A percentile compares a stretch with the other conserved stretches of the same genome.
Evolutionary conservation across 1,284 basidiomycete species (phyloP).

Genomic region (Porodaedalea pini): DNA sequence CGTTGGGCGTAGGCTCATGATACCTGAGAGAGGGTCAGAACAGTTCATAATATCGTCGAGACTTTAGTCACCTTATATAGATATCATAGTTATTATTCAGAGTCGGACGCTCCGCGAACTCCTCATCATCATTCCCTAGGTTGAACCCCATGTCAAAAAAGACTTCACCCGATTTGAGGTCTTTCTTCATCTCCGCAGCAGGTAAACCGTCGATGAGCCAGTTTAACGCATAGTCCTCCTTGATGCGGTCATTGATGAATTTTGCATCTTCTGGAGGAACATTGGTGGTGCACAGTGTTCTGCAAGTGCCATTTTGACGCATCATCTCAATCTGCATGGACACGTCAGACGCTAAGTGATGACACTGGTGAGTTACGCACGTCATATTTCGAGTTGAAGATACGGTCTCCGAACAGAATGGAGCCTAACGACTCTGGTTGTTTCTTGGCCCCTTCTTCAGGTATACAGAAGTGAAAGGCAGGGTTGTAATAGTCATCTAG

Average conservation of each 20-base stretch:
- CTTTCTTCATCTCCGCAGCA: slow-evolving; percentile 86
- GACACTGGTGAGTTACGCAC: slow-evolving; percentile 41
- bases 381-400: slow-evolving; percentile 88
- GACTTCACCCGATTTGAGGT: slow-evolving; percentile 70
- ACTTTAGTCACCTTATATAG: slow-evolving; percentile 57
- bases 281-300: slow-evolving; percentile 65
- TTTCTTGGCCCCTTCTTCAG: slow-evolving; percentile 70
- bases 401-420: slow-evolving; percentile 93
- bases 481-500: slow-evolving; percentile 88
- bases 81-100: slow-evolving; percentile 93
- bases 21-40: slow-evolving; percentile 52
- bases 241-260: slow-evolving; percentile 90
- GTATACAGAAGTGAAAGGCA: slow-evolving; percentile 83
- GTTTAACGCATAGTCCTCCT: slow-evolving; percentile 91
- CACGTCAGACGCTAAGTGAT: slow-evolving; percentile 11
- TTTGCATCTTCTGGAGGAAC: slow-evolving; percentile 73
- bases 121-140: slow-evolving; percentile 64
- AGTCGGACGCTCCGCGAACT: slow-evolving; percentile 56
- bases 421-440: slow-evolving; percentile 90
- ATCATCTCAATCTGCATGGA: slow-evolving; percentile 68
- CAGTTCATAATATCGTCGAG: not conserved
- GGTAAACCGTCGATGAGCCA: slow-evolving; percentile 95
- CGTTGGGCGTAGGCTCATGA: slow-evolving; percentile 66
- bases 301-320: slow-evolving; percentile 70
- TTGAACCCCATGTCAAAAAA: slow-evolving; percentile 92